Conservation (phyloP, 345 rosid genomes). For the Anacardium occidentale region DNA sequence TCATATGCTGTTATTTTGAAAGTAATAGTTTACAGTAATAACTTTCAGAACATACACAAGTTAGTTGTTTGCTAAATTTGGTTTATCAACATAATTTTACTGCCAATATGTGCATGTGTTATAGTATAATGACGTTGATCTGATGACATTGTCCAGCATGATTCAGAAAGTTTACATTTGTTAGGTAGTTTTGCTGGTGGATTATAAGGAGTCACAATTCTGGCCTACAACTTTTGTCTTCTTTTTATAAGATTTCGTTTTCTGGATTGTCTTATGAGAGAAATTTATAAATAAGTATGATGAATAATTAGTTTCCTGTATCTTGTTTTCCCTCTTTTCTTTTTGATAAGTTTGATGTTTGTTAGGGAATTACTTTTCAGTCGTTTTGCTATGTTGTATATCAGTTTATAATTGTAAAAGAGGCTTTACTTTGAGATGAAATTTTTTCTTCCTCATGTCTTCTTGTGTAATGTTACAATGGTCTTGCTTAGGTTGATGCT, state of each 20-base stretch:
- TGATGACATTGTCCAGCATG: background rate
- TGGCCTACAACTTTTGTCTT: background rate
- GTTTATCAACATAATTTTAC: background rate
- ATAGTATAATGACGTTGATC: background rate
- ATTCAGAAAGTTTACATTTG: slow-evolving; percentile 1
- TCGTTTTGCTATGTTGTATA: background rate
- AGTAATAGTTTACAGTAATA: background rate
- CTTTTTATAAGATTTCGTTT: background rate
- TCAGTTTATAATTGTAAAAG: background rate
- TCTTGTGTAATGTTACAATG: slow-evolving; percentile 13
- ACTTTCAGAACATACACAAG: background rate
- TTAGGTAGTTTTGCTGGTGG: background rate
- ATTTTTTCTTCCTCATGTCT: background rate
- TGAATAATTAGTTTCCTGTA: background rate
- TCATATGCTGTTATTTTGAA: background rate
- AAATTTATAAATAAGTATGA: background rate
- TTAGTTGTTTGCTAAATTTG: background rate
- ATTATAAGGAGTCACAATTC: background rate
- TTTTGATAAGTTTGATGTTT: background rate
- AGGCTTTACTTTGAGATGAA: background rate
- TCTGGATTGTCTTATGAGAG: background rate
- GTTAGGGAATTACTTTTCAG: background rate
- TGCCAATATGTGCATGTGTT: background rate
- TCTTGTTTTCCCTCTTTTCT: background rate
- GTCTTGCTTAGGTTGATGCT: slow-evolving; percentile 61